Conservation (phyloP, 2,329 filamentous ascomycete species). For the Metarhizium album region DNA sequence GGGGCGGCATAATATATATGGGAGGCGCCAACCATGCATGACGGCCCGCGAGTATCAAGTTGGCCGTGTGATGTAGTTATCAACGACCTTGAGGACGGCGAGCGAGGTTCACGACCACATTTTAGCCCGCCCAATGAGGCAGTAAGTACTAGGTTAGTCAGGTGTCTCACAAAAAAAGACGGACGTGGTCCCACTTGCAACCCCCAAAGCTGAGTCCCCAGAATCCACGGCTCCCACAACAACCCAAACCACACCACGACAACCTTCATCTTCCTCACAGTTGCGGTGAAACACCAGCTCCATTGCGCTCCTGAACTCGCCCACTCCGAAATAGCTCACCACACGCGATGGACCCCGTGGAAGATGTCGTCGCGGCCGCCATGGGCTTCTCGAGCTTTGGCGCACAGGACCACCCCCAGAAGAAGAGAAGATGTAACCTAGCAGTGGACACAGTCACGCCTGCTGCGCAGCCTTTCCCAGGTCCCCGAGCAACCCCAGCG, state of each 20-base stretch:
- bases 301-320: not conserved
- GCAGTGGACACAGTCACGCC: conserved; percentile 31
- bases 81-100: not conserved
- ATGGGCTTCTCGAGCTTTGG: conserved; percentile 71
- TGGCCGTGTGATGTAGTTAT: no score
- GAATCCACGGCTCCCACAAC: no score
- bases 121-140: not conserved
- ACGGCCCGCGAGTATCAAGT: no score
- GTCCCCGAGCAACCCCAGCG: conserved; percentile 15
- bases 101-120: not conserved
- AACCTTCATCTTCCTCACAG: not conserved
- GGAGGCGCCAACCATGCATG: no score
- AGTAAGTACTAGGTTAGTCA: no score
- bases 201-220: no score
- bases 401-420: conserved; percentile 37
- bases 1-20: no score
- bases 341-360: conserved; percentile 11
- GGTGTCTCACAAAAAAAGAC: no score
- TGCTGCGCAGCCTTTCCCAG: not conserved
- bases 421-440: conserved; percentile 58
- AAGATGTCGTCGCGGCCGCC: conserved; percentile 21
- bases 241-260: conserved; percentile 2
- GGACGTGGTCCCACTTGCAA: no score
- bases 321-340: not conserved
- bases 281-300: not conserved